Evolutionary conservation across 2,329 filamentous ascomycete species (phyloP), one percentile per base, ranked within the genome.

Genomic region (Microdochium paspali): DNA sequence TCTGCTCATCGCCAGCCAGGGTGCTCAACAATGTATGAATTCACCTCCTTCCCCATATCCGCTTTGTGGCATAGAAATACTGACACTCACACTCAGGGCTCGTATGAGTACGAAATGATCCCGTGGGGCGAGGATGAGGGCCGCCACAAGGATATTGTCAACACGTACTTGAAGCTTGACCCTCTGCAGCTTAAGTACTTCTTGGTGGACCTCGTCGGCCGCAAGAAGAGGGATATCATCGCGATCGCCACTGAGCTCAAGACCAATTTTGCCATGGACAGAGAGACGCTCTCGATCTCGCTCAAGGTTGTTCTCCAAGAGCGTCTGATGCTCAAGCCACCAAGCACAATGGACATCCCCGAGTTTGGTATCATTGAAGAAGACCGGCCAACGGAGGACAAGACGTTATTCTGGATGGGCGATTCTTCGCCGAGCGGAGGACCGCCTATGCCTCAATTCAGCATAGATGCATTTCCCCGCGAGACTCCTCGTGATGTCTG

Each of bases 131-230:
- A 46, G 24, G 54, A 54, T 15, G 55, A 58, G 4, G 53, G 54
- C 10, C 57, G 57, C 10, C 63, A 66, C 46, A 51, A 53, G 15
- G 50, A 49, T 13, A 62, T 66, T 31, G 60, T 68, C 21, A 56
- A 55, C 15, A 70, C 68, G 0, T 61, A 68, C 50, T 56, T 72
- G 54, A 79, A 78, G 60, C 64, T 79, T 7, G 63, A 66, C 4
- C 76, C 76, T 0, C 58, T 66, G 10, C 65, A 74, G 47, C 64
- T 80, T n/a, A 66, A 75, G 51, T 62, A 71, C 50, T 67, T 77
- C 48, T 66, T 78, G 40, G 65, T 70, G 24, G 66, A 70, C 46
- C 67, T 67, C 18, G 70, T 71, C 55, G 66, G 62, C 46, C 74
- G 71, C 40, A 68, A 69, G 21, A 71, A 69, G 44, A 61, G 60